Evolutionary conservation across 2,329 filamentous ascomycete species (phyloP).

Genomic region (Colletotrichum eremochloae): DNA sequence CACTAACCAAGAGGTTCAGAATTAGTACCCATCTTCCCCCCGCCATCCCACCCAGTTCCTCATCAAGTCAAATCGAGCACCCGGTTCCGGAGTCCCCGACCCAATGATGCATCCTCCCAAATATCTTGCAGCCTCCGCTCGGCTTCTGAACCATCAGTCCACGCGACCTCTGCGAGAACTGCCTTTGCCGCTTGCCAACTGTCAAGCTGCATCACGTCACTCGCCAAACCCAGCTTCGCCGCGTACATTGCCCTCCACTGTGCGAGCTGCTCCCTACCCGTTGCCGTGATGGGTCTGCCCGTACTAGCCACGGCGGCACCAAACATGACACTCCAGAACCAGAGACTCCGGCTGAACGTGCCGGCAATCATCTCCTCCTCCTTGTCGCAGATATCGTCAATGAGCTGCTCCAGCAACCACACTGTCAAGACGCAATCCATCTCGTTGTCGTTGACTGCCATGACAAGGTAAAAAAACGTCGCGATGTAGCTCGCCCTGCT

Average conservation of each 20-base stretch:
- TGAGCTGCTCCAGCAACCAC: constrained; percentile 61
- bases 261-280: constrained; percentile 55
- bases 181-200: constrained; percentile 56
- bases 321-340: constrained; percentile 62
- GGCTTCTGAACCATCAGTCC: constrained; percentile 56
- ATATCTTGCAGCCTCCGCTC: constrained; percentile 56
- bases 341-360: constrained; percentile 58
- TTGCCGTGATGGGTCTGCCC: constrained; percentile 52
- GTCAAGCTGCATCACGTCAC: constrained; percentile 53
- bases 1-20: neutral
- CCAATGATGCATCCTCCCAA: constrained; percentile 57
- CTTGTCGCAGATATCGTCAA: constrained; percentile 58
- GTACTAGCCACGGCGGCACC: constrained; percentile 57
- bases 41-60: neutral
- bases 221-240: constrained; percentile 57
- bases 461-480: constrained; percentile 62
- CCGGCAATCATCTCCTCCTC: constrained; percentile 56
- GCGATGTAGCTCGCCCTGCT: constrained; percentile 61
- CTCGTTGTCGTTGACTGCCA: constrained; percentile 57
- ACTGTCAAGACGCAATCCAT: constrained; percentile 60
- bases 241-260: constrained; percentile 55
- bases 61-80: neutral
- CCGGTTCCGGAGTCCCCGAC: neutral
- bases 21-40: neutral
- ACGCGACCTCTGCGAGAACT: constrained; percentile 55